These are phyloP conservation scores for Lachancea nothofagi DNA, from an alignment of 805 yeast species.

Conservation along the genomic window DNA sequence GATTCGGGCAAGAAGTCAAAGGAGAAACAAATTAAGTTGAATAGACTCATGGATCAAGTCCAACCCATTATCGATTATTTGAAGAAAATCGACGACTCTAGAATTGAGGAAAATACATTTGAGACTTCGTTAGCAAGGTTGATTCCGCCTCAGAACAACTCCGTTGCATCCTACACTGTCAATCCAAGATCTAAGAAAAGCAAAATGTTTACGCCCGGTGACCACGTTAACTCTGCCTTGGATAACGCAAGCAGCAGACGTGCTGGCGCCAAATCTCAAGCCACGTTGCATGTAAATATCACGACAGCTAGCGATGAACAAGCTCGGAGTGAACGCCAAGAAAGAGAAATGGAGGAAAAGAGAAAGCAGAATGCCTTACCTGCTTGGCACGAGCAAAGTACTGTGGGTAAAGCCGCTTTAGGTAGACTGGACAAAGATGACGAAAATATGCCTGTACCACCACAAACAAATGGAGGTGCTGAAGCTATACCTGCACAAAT, in stretches of 20 bases:
- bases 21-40: slow-evolving; percentile 73
- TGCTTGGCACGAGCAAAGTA: slow-evolving; percentile 89
- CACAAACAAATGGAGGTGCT: slow-evolving; percentile 12
- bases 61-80: slow-evolving; percentile 81
- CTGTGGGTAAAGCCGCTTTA: slow-evolving; percentile 66
- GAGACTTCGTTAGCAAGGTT: slow-evolving; percentile 77
- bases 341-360: slow-evolving; percentile 62
- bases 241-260: slow-evolving; percentile 40
- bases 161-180: slow-evolving; percentile 64
- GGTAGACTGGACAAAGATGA: slow-evolving; percentile 53
- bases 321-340: slow-evolving; percentile 57
- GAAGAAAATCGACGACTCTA: slow-evolving; percentile 74
- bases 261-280: slow-evolving; percentile 63
- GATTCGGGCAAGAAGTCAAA: slow-evolving; percentile 79
- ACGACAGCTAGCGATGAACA: slow-evolving; percentile 81
- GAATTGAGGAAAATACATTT: slow-evolving; percentile 82
- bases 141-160: slow-evolving; percentile 74
- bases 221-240: slow-evolving; percentile 29
- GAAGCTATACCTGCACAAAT: slow-evolving; percentile 19
- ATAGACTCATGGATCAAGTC: slow-evolving; percentile 79
- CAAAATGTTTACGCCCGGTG: slow-evolving; percentile 40
- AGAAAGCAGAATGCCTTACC: slow-evolving; percentile 92
- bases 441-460: slow-evolving; percentile 22
- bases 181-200: slow-evolving; percentile 41
- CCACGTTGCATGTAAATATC: slow-evolving; percentile 84